A percentile compares a stretch with the other conserved stretches of the same genome.
Conservation (phyloP, 257 asterid species). For the Ophiorrhiza pumila region DNA sequence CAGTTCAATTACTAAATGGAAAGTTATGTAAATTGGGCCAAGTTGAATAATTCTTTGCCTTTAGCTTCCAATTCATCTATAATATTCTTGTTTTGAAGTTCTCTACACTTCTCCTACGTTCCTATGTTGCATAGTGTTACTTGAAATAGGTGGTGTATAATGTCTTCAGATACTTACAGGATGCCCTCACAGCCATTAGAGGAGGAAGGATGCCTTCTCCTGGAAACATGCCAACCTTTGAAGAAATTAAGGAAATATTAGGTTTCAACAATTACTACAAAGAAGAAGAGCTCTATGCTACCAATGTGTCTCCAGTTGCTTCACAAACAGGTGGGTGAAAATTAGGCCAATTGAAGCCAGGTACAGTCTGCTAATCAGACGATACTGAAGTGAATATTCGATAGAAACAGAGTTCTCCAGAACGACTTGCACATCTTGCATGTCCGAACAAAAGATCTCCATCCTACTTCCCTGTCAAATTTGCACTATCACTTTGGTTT, state of each 20-base stretch:
- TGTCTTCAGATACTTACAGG: slow-evolving; percentile 43
- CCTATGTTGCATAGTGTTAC: not conserved
- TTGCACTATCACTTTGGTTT: not conserved
- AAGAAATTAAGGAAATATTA: slow-evolving; percentile 78
- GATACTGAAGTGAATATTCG: not conserved
- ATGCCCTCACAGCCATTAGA: slow-evolving; percentile 71
- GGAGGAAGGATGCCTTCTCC: slow-evolving; percentile 93
- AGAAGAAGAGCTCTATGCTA: slow-evolving; percentile 63
- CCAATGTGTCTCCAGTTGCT: slow-evolving; percentile 36
- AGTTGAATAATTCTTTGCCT: not conserved
- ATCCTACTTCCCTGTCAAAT: not conserved
- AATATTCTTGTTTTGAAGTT: not conserved
- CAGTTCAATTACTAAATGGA: not conserved
- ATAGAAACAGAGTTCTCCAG: not conserved
- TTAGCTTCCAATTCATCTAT: not conserved
- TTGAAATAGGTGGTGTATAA: slow-evolving; percentile 10
- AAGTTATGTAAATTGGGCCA: not conserved
- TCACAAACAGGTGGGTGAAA: slow-evolving; percentile 45
- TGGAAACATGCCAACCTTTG: slow-evolving; percentile 91
- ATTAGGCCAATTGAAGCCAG: slow-evolving; percentile 1
- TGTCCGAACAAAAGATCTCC: not conserved
- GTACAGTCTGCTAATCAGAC: not conserved
- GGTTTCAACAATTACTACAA: slow-evolving; percentile 78
- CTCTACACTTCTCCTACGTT: not conserved
- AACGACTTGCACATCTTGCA: not conserved